Percentiles rank a stretch among this genome's conserved stretches.
Evolutionary conservation across 139 green algal species (phyloP).

Genomic region (Tetradesmus lagerheimii): DNA sequence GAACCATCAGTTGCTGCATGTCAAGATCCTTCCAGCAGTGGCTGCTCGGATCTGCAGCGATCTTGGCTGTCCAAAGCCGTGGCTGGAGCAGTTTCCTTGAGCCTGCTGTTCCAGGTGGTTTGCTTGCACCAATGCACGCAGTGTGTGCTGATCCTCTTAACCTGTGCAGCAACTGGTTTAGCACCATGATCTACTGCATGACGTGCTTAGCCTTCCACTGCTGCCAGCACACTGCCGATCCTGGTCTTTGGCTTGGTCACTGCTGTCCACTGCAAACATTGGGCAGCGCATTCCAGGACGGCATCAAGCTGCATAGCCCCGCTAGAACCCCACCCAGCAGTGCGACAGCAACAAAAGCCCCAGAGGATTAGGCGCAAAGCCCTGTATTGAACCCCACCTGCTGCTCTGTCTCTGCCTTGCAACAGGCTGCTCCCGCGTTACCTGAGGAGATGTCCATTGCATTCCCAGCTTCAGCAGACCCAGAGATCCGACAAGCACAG

Average conservation of each 20-base stretch:
- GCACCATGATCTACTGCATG: background rate
- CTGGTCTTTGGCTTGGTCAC: background rate
- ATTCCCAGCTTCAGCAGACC: slow-evolving; percentile 39
- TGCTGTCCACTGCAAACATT: background rate
- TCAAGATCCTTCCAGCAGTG: background rate
- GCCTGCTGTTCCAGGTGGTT: slow-evolving; percentile 18
- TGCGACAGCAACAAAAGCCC: too few species aligned
- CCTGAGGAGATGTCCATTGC: slow-evolving; percentile 37
- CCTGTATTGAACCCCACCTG: too few species aligned
- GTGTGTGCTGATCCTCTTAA: background rate
- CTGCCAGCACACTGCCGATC: background rate
- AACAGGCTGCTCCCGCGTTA: background rate
- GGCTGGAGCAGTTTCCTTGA: background rate
- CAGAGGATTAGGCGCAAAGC: too few species aligned
- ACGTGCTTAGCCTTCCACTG: background rate
- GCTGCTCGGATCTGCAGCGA: background rate
- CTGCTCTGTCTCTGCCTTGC: background rate
- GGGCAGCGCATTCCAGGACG: too few species aligned
- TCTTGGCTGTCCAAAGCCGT: background rate
- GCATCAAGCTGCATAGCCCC: too few species aligned
- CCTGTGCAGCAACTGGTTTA: background rate
- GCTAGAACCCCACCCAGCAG: too few species aligned
- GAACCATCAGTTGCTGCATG: background rate
- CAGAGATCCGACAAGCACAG: slow-evolving; percentile 47
- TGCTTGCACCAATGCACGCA: background rate